Conservation (phyloP, 768 basidiomycete species). For the Coprinopsis marcescibilis region DNA sequence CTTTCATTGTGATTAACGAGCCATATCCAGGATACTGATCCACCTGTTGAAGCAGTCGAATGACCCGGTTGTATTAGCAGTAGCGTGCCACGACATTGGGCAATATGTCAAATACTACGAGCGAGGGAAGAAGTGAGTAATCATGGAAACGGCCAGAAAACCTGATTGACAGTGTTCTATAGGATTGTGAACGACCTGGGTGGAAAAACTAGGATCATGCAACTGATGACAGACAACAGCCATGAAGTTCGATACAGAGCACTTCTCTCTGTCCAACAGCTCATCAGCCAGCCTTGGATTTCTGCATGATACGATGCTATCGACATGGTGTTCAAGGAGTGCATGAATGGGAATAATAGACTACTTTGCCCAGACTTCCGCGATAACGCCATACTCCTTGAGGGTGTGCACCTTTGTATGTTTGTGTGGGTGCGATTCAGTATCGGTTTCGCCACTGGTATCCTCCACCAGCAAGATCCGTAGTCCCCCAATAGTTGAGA, state of each 20-base stretch:
- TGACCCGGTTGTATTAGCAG: slow-evolving; percentile 79
- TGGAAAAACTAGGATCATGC: slow-evolving; percentile 84
- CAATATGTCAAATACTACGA: slow-evolving; percentile 93
- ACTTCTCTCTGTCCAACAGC: slow-evolving; percentile 81
- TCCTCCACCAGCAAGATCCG: slow-evolving; percentile 65
- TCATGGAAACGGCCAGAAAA: not conserved
- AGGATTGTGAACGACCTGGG: slow-evolving; percentile 81
- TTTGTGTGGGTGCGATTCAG: slow-evolving; percentile 17
- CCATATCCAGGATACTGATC: slow-evolving; percentile 56
- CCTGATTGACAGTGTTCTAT: slow-evolving; percentile 6
- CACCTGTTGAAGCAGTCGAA: slow-evolving; percentile 61
- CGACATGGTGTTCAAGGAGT: not conserved
- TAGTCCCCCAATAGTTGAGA: slow-evolving; percentile 61
- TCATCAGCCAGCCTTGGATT: slow-evolving; percentile 88
- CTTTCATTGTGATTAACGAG: slow-evolving; percentile 1
- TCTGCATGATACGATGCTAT: slow-evolving; percentile 39
- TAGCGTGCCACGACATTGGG: slow-evolving; percentile 89
- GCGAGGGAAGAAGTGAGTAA: slow-evolving; percentile 80
- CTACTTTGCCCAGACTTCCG: slow-evolving; percentile 53
- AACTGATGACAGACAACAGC: slow-evolving; percentile 86
- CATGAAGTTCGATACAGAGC: slow-evolving; percentile 91
- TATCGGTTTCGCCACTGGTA: slow-evolving; percentile 33
- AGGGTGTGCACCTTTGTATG: slow-evolving; percentile 40
- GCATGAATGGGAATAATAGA: not conserved
- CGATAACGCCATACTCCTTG: slow-evolving; percentile 68